These are phyloP conservation scores for Pontederia crassipes DNA, from an alignment of 176 grass and related monocot species.

Conservation along the genomic window DNA sequence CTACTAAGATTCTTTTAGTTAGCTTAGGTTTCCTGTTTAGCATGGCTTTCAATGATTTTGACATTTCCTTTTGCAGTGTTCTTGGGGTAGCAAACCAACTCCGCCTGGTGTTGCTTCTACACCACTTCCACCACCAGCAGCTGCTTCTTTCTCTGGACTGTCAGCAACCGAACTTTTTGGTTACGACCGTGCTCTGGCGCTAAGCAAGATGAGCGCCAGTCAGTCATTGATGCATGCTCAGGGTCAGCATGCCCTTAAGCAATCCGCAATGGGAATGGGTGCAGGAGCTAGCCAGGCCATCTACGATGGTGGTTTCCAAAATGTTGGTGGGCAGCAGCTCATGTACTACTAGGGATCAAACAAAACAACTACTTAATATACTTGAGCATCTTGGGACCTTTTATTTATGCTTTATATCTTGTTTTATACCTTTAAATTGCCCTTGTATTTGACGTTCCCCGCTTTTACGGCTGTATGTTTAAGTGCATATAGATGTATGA, in stretches of 20 bases:
- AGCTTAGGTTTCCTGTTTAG: too few species aligned
- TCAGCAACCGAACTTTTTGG: slow-evolving; percentile 49
- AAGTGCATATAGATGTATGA: too few species aligned
- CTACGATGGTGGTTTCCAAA: slow-evolving; percentile 63
- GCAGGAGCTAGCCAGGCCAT: slow-evolving; percentile 58
- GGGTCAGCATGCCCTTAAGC: slow-evolving; percentile 66
- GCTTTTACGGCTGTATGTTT: too few species aligned
- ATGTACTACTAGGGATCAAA: slow-evolving; percentile 61
- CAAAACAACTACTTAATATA: background rate
- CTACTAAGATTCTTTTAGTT: too few species aligned
- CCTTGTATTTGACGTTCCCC: too few species aligned
- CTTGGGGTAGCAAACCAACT: slow-evolving; percentile 94
- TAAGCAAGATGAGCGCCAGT: slow-evolving; percentile 58
- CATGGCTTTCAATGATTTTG: too few species aligned
- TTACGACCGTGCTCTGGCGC: slow-evolving; percentile 58
- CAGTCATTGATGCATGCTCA: slow-evolving; percentile 39
- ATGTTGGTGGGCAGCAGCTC: slow-evolving; percentile 57
- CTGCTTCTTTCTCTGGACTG: slow-evolving; percentile 41
- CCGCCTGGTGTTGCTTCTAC: slow-evolving; percentile 61
- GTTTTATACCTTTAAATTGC: background rate
- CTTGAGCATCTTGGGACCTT: background rate
- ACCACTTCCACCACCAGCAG: slow-evolving; percentile 62
- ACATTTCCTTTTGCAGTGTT: slow-evolving; percentile 42
- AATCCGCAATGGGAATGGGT: slow-evolving; percentile 45
- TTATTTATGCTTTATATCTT: background rate